phyloP scores from a whole-genome alignment of 2,329 filamentous ascomycete species.

The Monosporascus sp. region DNA sequence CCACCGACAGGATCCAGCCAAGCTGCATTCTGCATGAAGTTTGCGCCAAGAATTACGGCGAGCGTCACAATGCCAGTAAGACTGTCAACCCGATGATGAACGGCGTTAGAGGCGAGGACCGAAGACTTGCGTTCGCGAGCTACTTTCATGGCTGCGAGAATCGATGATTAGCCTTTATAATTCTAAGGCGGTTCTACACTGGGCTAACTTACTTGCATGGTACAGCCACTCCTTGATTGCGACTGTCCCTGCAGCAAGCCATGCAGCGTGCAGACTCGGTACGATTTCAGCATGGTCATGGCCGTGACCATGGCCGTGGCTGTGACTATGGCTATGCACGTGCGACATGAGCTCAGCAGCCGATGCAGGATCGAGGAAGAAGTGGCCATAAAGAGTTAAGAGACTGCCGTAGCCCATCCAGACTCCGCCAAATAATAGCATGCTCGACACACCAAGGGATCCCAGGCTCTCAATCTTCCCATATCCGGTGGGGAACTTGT shows the following conservation, averaged over 20 bases:
- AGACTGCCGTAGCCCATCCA: slow-evolving; percentile 84
- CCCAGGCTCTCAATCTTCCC: slow-evolving; percentile 98
- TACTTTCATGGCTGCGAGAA: slow-evolving; percentile 76
- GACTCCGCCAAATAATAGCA: slow-evolving; percentile 81
- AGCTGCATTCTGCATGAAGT: slow-evolving; percentile 75
- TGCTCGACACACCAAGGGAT: slow-evolving; percentile 84
- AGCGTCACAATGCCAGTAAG: slow-evolving; percentile 92
- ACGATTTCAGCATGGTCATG: slow-evolving; percentile 59
- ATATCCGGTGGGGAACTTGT: slow-evolving; percentile 83
- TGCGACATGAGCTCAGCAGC: slow-evolving; percentile 50
- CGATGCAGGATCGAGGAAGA: slow-evolving; percentile 59
- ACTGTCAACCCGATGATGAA: slow-evolving; percentile 95
- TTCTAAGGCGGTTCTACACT: neutral
- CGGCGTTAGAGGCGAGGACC: slow-evolving; percentile 89
- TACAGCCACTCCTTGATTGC: slow-evolving; percentile 96
- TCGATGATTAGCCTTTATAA: slow-evolving; percentile 18
- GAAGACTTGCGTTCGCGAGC: slow-evolving; percentile 91
- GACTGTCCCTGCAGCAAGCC: slow-evolving; percentile 87
- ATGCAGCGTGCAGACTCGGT: slow-evolving; percentile 89
- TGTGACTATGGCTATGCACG: slow-evolving; percentile 55
- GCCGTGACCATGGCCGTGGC: slow-evolving; percentile 49
- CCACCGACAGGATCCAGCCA: slow-evolving; percentile 96
- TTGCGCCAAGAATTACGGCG: slow-evolving; percentile 81
- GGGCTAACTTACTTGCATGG: slow-evolving; percentile 70
- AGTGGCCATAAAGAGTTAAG: slow-evolving; percentile 64